These are phyloP conservation scores for Aspergillus sp. DNA, from an alignment of 2,329 filamentous ascomycete species.

Conservation along the genomic window DNA sequence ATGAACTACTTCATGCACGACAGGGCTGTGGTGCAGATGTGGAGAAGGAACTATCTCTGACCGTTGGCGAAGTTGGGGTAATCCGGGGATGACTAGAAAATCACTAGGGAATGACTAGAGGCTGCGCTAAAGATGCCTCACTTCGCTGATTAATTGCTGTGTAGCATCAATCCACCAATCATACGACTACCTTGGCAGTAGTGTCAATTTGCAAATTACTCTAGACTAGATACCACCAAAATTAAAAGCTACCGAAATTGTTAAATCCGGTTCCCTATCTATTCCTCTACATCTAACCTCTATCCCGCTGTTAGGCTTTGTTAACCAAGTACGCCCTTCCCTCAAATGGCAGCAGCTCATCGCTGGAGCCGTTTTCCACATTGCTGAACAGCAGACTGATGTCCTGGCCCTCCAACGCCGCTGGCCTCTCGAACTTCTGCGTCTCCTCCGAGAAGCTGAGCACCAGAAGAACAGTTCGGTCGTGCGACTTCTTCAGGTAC, in stretches of 20 bases:
- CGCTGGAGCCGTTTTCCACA: constrained; percentile 14
- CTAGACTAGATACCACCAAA: too few species aligned
- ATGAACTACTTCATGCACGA: too few species aligned
- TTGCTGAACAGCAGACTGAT: constrained; percentile 25
- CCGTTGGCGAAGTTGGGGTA: not conserved
- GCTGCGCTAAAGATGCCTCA: too few species aligned
- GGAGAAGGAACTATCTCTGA: not conserved
- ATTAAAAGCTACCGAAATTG: too few species aligned
- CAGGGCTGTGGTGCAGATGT: not conserved
- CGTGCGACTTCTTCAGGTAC: constrained; percentile 18
- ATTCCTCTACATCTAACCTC: not conserved
- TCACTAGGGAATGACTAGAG: too few species aligned
- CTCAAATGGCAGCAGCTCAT: constrained; percentile 31
- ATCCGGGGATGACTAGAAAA: not conserved
- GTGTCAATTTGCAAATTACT: too few species aligned
- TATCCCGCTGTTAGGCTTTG: constrained; percentile 1
- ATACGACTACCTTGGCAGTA: not conserved
- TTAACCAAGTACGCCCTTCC: constrained; percentile 31
- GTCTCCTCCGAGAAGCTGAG: constrained; percentile 17
- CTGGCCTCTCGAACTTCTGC: not conserved
- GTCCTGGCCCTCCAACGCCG: not conserved
- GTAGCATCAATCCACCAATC: not conserved
- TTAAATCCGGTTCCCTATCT: not conserved
- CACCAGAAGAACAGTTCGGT: constrained; percentile 9
- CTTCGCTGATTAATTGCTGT: not conserved